A percentile compares a stretch with the other conserved stretches of the same genome.
phyloP scores from a whole-genome alignment of 75 land plant species.

The Sequoia sempervirens region DNA sequence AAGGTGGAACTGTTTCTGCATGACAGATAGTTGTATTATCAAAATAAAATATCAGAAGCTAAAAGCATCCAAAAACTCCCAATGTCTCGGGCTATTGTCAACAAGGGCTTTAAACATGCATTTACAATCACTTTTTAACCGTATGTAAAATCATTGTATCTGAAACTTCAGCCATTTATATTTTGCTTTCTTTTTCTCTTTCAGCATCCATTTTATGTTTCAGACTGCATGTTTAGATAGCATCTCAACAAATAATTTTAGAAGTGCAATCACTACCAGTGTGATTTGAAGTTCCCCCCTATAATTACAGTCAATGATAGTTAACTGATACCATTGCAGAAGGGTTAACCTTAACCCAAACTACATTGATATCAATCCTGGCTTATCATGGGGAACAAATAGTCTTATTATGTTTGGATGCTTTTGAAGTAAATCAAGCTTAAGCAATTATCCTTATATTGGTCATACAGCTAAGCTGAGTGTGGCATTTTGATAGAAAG shows the following conservation, averaged over 20 bases:
- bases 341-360: not conserved
- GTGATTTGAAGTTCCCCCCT: not conserved
- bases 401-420: not conserved
- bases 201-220: no score
- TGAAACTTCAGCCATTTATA: not conserved
- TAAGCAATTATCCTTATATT: not conserved
- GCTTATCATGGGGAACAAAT: not conserved
- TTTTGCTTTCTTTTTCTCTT: not conserved
- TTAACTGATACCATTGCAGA: not conserved
- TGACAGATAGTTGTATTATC: not conserved
- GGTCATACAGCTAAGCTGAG: slow-evolving; percentile 32
- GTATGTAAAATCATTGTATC: not conserved
- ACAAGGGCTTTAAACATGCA: not conserved
- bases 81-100: not conserved
- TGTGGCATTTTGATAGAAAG: slow-evolving; percentile 43
- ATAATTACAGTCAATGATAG: not conserved
- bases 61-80: not conserved
- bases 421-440: not conserved
- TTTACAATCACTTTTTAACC: not conserved
- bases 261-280: no score
- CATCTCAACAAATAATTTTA: not conserved
- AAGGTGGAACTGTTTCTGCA: not conserved
- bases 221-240: not conserved
- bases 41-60: not conserved
- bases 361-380: not conserved